These are phyloP conservation scores for Hanseniaspora nectarophila DNA, from an alignment of 805 yeast species.

Conservation along the genomic window DNA sequence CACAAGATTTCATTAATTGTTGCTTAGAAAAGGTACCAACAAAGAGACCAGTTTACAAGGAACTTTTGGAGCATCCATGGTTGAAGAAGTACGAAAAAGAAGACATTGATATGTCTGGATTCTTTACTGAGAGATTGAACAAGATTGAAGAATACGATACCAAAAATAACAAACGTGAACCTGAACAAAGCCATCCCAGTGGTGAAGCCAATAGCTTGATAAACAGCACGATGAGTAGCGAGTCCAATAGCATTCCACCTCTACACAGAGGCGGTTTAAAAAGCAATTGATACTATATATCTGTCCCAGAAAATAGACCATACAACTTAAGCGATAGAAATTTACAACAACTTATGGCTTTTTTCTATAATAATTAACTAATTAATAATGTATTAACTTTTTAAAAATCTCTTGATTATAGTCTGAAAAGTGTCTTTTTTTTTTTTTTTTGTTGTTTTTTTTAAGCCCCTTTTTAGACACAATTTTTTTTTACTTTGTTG, in stretches of 20 bases:
- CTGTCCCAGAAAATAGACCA: not conserved
- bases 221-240: constrained; percentile 18
- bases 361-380: too few species aligned
- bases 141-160: constrained; percentile 23
- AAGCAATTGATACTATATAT: not conserved
- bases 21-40: constrained; percentile 74
- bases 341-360: too few species aligned
- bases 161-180: constrained; percentile 16
- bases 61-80: constrained; percentile 78
- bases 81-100: constrained; percentile 40
- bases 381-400: too few species aligned
- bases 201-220: not conserved
- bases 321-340: too few species aligned
- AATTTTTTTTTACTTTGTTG: not conserved
- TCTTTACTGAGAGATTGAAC: constrained; percentile 30
- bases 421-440: not conserved
- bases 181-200: not conserved
- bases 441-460: too few species aligned
- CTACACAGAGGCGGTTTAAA: constrained; percentile 30
- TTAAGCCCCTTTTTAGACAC: not conserved
- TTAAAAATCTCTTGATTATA: too few species aligned
- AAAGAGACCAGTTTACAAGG: constrained; percentile 66
- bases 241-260: constrained; percentile 24
- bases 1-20: constrained; percentile 64
- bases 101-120: constrained; percentile 29